phyloP scores from a whole-genome alignment of 768 basidiomycete genomes.

The Albatrellus ellisii region DNA sequence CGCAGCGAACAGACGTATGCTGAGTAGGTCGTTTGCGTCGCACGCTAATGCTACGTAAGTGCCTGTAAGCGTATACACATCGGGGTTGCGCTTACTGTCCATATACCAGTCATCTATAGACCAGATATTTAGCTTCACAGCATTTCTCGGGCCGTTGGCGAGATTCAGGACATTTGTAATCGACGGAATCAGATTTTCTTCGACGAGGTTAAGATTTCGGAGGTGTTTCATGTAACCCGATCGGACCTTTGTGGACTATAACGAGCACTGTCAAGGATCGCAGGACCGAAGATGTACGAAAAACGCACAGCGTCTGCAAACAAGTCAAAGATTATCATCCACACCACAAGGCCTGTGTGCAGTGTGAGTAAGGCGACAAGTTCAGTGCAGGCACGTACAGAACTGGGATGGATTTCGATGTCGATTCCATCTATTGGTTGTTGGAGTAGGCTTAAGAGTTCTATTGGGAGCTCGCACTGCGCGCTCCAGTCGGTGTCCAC shows the following conservation, averaged over 20 bases:
- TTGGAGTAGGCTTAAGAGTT: slow-evolving; percentile 54
- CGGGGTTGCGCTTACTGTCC: slow-evolving; percentile 34
- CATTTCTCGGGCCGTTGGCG: slow-evolving; percentile 47
- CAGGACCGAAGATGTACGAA: not conserved
- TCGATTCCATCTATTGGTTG: slow-evolving; percentile 27
- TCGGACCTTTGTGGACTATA: slow-evolving; percentile 78
- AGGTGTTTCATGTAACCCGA: slow-evolving; percentile 80
- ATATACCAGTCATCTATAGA: slow-evolving; percentile 73
- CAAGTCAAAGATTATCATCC: slow-evolving; percentile 83
- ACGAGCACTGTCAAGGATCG: not conserved
- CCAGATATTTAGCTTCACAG: slow-evolving; percentile 79
- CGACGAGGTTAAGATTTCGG: slow-evolving; percentile 53
- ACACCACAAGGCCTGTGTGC: slow-evolving; percentile 28
- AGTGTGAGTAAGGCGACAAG: not conserved
- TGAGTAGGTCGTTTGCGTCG: slow-evolving; percentile 35
- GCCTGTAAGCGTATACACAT: not conserved
- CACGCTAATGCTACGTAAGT: slow-evolving; percentile 32
- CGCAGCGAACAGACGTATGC: slow-evolving; percentile 59
- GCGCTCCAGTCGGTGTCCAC: slow-evolving; percentile 53
- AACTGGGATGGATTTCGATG: slow-evolving; percentile 25
- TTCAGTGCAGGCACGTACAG: slow-evolving; percentile 3
- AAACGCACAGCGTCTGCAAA: slow-evolving; percentile 70
- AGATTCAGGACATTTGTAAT: slow-evolving; percentile 57
- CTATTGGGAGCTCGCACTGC: slow-evolving; percentile 45
- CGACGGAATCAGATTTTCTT: slow-evolving; percentile 52